Evolutionary conservation across 345 rosid genomes (phyloP).

Genomic region (Viola odorata): DNA sequence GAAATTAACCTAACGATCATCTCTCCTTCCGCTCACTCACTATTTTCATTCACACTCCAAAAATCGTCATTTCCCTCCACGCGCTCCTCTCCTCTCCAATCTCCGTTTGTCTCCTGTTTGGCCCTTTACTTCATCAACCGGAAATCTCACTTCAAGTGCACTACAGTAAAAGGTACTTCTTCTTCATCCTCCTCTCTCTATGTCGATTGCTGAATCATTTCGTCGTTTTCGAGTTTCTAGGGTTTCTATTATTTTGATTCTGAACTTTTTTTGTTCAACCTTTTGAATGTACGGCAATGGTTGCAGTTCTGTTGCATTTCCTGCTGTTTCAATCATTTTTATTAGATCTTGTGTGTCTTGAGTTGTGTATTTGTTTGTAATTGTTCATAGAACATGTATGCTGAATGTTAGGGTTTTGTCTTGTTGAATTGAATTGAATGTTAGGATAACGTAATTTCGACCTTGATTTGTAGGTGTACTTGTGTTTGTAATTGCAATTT

Average conservation of each 20-base stretch:
- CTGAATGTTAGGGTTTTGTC: too few relatives aligned
- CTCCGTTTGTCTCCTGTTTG: too few relatives aligned
- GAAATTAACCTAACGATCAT: background rate
- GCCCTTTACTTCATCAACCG: too few relatives aligned
- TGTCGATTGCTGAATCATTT: too few relatives aligned
- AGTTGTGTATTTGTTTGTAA: too few relatives aligned
- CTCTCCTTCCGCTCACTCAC: background rate
- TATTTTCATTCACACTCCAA: background rate
- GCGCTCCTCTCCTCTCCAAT: background rate
- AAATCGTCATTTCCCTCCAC: slow-evolving; percentile 1
- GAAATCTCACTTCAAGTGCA: too few relatives aligned
- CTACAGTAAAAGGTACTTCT: too few relatives aligned
- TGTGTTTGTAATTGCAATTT: too few relatives aligned
- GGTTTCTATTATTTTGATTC: background rate
- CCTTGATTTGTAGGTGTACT: slow-evolving; percentile 16
- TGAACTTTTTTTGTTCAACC: background rate
- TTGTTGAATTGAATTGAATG: too few relatives aligned
- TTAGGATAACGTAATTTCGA: background rate
- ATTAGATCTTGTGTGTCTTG: background rate
- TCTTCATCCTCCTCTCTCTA: too few relatives aligned
- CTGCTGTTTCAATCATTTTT: background rate
- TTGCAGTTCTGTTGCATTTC: slow-evolving; percentile 4
- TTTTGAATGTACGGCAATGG: background rate
- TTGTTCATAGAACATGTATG: background rate
- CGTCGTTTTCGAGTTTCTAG: background rate